Conservation (phyloP, 176 grass and related monocot genomes). For the Dendrocalamus sinicus region DNA sequence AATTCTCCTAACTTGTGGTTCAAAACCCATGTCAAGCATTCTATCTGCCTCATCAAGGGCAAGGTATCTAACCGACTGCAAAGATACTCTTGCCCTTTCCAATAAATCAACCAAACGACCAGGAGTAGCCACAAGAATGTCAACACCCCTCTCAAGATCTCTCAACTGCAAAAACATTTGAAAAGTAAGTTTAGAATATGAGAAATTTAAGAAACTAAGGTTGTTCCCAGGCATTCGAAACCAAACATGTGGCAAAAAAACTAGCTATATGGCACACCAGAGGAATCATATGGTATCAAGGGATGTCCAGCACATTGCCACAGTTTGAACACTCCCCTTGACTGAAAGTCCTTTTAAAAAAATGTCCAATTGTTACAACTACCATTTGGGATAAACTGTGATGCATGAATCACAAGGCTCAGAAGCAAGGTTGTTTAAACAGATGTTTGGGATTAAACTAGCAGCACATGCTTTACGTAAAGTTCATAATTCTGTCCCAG, state of each 20-base stretch:
- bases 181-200: not conserved
- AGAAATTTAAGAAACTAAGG: not conserved
- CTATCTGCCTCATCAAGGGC: constrained; percentile 98
- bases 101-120: constrained; percentile 94
- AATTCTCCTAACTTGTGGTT: constrained; percentile 94
- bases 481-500: not conserved
- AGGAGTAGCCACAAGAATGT: constrained; percentile 98
- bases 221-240: not conserved
- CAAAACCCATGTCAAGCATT: constrained; percentile 99
- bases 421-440: not conserved
- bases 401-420: not conserved
- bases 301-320: not conserved
- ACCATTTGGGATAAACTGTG: not conserved
- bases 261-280: not conserved
- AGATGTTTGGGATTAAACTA: not conserved
- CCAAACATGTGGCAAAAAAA: not conserved
- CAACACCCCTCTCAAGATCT: constrained; percentile 93
- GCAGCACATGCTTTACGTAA: not conserved
- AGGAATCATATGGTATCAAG: not conserved
- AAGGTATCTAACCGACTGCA: constrained; percentile 80
- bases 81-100: constrained; percentile 87
- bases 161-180: constrained; percentile 61
- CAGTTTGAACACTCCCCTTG: not conserved
- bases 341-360: not conserved
- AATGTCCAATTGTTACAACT: not conserved